phyloP scores from a whole-genome alignment of 192 early-diverging fungal genomes.

The Backusella sp. region DNA sequence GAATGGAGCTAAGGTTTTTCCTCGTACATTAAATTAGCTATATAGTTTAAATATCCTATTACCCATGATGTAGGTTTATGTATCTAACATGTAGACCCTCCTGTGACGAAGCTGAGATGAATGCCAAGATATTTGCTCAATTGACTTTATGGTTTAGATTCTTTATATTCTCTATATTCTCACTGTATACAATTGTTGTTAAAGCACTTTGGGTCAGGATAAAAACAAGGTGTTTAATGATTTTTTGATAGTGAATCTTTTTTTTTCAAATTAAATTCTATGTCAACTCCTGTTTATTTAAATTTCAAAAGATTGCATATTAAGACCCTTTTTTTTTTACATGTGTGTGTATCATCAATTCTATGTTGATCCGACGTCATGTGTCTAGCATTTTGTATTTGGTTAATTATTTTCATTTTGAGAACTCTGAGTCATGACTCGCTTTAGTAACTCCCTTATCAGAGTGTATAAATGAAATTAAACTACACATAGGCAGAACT shows the following conservation, averaged over 20 bases:
- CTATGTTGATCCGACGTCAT: background rate
- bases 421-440: background rate
- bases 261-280: slow-evolving; percentile 1
- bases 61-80: background rate
- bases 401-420: background rate
- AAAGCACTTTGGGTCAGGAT: background rate
- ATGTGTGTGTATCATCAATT: background rate
- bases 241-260: background rate
- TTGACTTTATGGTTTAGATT: background rate
- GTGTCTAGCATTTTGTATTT: background rate
- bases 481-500: background rate
- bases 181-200: background rate
- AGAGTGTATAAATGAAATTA: slow-evolving; percentile 1
- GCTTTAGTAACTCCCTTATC: background rate
- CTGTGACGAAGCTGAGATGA: background rate
- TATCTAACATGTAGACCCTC: background rate
- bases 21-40: background rate
- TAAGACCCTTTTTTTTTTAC: background rate
- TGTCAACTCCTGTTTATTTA: background rate
- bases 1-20: background rate
- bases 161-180: background rate
- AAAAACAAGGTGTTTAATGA: background rate
- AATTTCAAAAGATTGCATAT: background rate
- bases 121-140: background rate
- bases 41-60: background rate